Evolutionary conservation across 306 rosid species (phyloP), one percentile per base, ranked within the genome.

Genomic region (Hippophae rhamnoides): DNA sequence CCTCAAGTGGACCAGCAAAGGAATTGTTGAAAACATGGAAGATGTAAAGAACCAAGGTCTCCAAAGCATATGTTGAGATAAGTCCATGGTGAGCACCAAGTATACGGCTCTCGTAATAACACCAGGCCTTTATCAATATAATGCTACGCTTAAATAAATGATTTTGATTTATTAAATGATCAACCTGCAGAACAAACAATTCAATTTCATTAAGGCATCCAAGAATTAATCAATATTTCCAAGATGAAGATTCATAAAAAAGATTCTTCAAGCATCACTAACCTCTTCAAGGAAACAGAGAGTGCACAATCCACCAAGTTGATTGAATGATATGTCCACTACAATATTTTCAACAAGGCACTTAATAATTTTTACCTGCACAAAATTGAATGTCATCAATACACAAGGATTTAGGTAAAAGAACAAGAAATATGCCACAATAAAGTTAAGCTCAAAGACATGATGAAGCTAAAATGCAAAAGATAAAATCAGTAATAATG

Each of bases 81-180:
- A 93, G 97, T 57, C 99, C 99, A 82, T 93, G 99, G 76, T 93
- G 99, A 62, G 99, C 99, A 61, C 99, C 99, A 60, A 93, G 82
- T 76, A 93, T 79, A 11, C 99, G 97, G 65, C 99, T 89, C 78
- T 93, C 99, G n/a, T 93, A 93, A 77, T 93, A 93, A 75, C 99
- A 93, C 99, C 99, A 93, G 41, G 99, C 99, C 77, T 93, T 93
- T 67, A 93, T 93, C 77, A 93, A 57, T 76, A 93, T 93, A 76
- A 93, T 81, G 70, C 99, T 93, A 25, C 99, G 97, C 87, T 93
- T 93, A 84, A 93, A 93, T 69, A 93, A 78, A 80, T 93, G 96
- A 59, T 82, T 72, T 47, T 89, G 95, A 65, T 80, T 82, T 65
- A 93, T 93, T 65, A 89, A 75, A 77, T 86, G 70, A 76, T 89